phyloP scores from a whole-genome alignment of 441 rosid genomes.

The Erodium texanum region DNA sequence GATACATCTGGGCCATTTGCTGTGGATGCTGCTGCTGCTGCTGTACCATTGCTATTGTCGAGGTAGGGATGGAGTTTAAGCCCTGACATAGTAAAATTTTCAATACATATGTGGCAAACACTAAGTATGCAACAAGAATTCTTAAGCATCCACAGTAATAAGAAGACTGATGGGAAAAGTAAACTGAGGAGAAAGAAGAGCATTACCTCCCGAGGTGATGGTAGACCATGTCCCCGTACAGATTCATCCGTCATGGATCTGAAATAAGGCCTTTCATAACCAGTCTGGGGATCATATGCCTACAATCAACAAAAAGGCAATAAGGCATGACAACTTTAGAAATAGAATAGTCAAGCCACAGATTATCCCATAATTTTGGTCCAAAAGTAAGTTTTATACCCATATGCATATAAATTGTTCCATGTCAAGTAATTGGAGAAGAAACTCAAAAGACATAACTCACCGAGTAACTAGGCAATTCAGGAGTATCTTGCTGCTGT shows the following conservation, averaged over 20 bases:
- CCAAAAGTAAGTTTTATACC: background rate
- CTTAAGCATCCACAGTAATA: too few species aligned
- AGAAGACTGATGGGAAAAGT: background rate
- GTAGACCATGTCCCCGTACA: slow-evolving; percentile 51
- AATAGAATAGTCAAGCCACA: background rate
- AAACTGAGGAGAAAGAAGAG: background rate
- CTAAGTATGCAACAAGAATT: background rate
- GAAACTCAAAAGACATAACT: slow-evolving; percentile 20
- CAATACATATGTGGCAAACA: background rate
- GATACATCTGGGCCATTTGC: slow-evolving; percentile 71
- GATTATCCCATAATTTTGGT: background rate
- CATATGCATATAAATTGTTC: background rate
- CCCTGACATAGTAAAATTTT: slow-evolving; percentile 30
- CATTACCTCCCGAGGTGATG: slow-evolving; percentile 64
- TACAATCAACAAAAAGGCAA: slow-evolving; percentile 26
- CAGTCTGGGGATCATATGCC: slow-evolving; percentile 63
- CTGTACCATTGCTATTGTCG: slow-evolving; percentile 52
- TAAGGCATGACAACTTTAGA: slow-evolving; percentile 13
- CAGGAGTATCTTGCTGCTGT: slow-evolving; percentile 55
- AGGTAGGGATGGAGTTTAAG: slow-evolving; percentile 38
- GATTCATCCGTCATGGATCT: slow-evolving; percentile 63
- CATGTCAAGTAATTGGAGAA: background rate
- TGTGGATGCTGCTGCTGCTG: slow-evolving; percentile 50
- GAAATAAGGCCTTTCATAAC: slow-evolving; percentile 66
- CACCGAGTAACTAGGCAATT: slow-evolving; percentile 52